A percentile compares a stretch with the other conserved stretches of the same genome.
Evolutionary conservation across 345 rosid species (phyloP).

Genomic region (Linum usitatissimum): DNA sequence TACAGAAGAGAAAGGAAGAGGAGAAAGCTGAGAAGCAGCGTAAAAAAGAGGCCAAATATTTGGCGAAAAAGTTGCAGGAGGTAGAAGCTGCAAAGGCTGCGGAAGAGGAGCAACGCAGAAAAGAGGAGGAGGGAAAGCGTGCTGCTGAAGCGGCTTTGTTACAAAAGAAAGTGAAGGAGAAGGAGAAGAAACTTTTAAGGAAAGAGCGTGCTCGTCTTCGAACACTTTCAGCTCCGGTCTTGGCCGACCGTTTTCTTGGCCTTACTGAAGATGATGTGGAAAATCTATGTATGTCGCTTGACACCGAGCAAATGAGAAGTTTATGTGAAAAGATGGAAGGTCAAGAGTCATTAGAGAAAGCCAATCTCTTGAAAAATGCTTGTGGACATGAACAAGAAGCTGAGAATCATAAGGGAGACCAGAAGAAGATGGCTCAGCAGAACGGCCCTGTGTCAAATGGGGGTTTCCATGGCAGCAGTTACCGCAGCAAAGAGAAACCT

Average conservation of each 20-base stretch:
- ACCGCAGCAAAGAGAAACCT: constrained; percentile 58
- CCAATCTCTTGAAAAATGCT: constrained; percentile 50
- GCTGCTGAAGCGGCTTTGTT: constrained; percentile 77
- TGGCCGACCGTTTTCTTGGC: constrained; percentile 45
- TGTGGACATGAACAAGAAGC: constrained; percentile 24
- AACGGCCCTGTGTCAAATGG: constrained; percentile 51
- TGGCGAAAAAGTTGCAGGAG: constrained; percentile 77
- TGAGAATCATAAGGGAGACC: constrained; percentile 32
- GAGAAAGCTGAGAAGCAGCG: constrained; percentile 82
- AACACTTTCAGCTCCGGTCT: constrained; percentile 50
- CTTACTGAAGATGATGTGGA: constrained; percentile 68
- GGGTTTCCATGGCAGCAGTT: constrained; percentile 26
- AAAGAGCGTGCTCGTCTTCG: constrained; percentile 85
- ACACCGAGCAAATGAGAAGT: constrained; percentile 49
- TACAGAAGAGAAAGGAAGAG: constrained; percentile 69
- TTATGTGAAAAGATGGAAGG: constrained; percentile 69
- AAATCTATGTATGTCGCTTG: constrained; percentile 65
- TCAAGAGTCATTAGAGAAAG: constrained; percentile 47
- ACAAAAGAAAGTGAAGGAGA: constrained; percentile 80
- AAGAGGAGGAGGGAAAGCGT: constrained; percentile 67
- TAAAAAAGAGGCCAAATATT: constrained; percentile 69
- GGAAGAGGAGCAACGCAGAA: constrained; percentile 66
- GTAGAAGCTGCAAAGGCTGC: constrained; percentile 79
- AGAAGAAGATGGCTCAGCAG: constrained; percentile 34
- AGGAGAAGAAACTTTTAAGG: constrained; percentile 85